A percentile compares a stretch with the other conserved stretches of the same genome.
These are phyloP conservation scores for Cladosporium halotolerans DNA, from an alignment of 2,329 filamentous ascomycete genomes.

Conservation along the genomic window DNA sequence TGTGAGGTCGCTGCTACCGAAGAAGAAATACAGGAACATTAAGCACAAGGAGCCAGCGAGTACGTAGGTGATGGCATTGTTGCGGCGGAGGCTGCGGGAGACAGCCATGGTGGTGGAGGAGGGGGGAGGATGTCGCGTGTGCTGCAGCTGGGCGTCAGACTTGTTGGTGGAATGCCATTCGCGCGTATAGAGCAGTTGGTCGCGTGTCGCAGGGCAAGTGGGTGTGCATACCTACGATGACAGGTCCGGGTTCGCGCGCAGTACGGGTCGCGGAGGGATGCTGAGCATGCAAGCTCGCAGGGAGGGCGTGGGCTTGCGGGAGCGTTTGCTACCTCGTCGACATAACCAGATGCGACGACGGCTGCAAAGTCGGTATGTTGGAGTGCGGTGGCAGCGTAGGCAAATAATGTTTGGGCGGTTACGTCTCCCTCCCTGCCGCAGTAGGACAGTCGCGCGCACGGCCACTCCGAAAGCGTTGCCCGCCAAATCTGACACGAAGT, in stretches of 20 bases:
- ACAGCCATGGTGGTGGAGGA: constrained; percentile 45
- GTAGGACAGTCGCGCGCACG: background rate
- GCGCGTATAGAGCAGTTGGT: background rate
- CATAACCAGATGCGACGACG: constrained; percentile 9
- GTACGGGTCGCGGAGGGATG: background rate
- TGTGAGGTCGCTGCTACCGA: constrained; percentile 58
- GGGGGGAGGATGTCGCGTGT: background rate
- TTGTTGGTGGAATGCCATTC: background rate
- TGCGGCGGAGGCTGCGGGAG: constrained; percentile 66
- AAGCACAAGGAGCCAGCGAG: constrained; percentile 67
- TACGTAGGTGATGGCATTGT: constrained; percentile 68
- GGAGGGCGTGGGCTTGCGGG: background rate
- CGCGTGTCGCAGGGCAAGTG: background rate
- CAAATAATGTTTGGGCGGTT: background rate
- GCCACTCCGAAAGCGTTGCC: background rate
- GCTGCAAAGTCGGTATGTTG: background rate
- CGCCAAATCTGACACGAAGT: constrained; percentile 7
- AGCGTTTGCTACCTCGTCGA: constrained; percentile 6
- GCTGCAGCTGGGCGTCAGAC: background rate
- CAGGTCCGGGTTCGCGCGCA: background rate
- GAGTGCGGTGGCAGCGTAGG: background rate
- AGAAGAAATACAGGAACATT: constrained; percentile 45
- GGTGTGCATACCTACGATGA: constrained; percentile 4
- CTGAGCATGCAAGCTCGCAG: background rate
- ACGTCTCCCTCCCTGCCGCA: background rate